Evolutionary conservation across 306 rosid genomes (phyloP).

Genomic region (Abrus precatorius): DNA sequence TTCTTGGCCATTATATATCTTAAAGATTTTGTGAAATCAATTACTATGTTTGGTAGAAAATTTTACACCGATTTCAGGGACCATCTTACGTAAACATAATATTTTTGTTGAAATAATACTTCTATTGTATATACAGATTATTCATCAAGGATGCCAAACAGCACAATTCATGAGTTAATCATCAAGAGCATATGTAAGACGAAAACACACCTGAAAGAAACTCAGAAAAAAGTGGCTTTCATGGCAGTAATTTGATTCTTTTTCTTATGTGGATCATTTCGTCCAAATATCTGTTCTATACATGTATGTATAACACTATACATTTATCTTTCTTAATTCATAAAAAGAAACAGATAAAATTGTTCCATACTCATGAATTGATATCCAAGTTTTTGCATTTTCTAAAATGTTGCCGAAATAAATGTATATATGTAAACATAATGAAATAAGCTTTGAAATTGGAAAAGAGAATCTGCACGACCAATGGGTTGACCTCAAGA

Average conservation of each 20-base stretch:
- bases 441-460: not conserved
- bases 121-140: too few relatives aligned
- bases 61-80: too few relatives aligned
- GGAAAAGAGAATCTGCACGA: not conserved
- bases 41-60: too few relatives aligned
- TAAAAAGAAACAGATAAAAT: not conserved
- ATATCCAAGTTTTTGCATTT: not conserved
- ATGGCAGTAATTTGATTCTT: not conserved
- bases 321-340: not conserved
- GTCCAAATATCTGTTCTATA: not conserved
- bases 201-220: too few relatives aligned
- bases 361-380: not conserved
- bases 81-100: too few relatives aligned
- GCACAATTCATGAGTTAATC: too few relatives aligned
- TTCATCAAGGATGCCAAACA: too few relatives aligned
- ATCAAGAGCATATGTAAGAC: too few relatives aligned
- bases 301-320: not conserved
- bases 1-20: too few relatives aligned
- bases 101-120: too few relatives aligned
- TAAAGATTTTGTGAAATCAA: too few relatives aligned
- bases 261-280: not conserved
- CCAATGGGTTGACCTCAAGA: slow-evolving; percentile 25
- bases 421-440: not conserved
- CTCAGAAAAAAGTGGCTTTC: too few relatives aligned
- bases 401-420: not conserved